Evolutionary conservation across 768 basidiomycete species (phyloP).

Genomic region (Sarcomyxa edulis): DNA sequence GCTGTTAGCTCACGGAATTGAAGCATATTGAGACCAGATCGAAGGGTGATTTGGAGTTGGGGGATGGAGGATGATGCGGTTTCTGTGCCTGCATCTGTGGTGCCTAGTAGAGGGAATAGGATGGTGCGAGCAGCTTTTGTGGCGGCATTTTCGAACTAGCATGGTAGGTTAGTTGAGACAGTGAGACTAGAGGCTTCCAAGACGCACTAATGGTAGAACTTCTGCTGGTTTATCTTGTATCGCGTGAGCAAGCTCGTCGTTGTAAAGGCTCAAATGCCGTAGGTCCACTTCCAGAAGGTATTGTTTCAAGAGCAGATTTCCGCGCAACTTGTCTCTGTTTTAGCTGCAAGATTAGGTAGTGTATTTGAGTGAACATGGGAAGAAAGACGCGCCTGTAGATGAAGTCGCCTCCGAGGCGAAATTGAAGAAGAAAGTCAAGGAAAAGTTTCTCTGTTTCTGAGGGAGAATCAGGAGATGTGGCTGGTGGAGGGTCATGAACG

Average conservation of each 20-base stretch:
- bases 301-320: conserved; percentile 85
- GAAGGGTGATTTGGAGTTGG: conserved; percentile 82
- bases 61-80: conserved; percentile 37
- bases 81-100: conserved; percentile 36
- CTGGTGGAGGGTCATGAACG: conserved; percentile 59
- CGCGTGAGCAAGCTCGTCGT: conserved; percentile 89
- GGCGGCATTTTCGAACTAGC: conserved; percentile 88
- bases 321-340: conserved; percentile 82
- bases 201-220: conserved; percentile 74
- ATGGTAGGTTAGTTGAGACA: background rate
- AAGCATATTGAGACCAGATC: conserved; percentile 87
- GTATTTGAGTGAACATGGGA: background rate
- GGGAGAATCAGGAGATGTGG: conserved; percentile 60
- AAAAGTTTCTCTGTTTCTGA: conserved; percentile 79
- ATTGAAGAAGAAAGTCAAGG: conserved; percentile 82
- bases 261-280: conserved; percentile 72
- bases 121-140: conserved; percentile 80
- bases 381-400: conserved; percentile 67
- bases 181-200: conserved; percentile 5
- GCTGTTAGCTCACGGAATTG: conserved; percentile 94
- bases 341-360: conserved; percentile 16
- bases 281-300: conserved; percentile 85
- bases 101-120: conserved; percentile 71
- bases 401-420: conserved; percentile 87
- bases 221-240: conserved; percentile 90